phyloP scores from a whole-genome alignment of 805 yeast species.

The Saccharomycopsis selenospora region DNA sequence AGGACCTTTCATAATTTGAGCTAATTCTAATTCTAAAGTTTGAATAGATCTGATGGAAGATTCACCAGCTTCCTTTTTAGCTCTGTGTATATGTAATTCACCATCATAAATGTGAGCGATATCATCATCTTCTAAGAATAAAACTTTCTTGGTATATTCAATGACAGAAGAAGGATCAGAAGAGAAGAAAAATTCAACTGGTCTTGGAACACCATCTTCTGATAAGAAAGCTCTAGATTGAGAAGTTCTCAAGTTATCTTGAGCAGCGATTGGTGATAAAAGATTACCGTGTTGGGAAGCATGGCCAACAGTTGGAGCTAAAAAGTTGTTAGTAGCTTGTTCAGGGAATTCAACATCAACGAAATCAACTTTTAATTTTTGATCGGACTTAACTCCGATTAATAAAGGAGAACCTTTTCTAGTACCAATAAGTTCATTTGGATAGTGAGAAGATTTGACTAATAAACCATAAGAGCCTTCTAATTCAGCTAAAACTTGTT shows the following conservation, averaged over 20 bases:
- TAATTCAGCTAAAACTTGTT: conserved; percentile 83
- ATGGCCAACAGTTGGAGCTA: background rate
- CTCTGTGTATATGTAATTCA: conserved; percentile 96
- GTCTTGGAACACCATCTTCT: conserved; percentile 88
- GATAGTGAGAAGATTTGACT: conserved; percentile 86
- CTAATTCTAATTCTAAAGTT: conserved; percentile 93
- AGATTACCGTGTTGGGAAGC: conserved; percentile 19
- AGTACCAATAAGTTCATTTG: conserved; percentile 93
- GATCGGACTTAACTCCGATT: conserved; percentile 95
- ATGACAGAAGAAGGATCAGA: conserved; percentile 96
- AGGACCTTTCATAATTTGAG: conserved; percentile 97
- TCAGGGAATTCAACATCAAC: conserved; percentile 98
- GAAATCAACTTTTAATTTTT: conserved; percentile 91
- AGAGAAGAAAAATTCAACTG: conserved; percentile 91
- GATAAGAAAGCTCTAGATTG: conserved; percentile 95
- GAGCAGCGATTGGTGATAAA: conserved; percentile 37
- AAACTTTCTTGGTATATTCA: conserved; percentile 94
- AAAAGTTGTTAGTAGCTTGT: conserved; percentile 25
- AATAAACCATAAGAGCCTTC: conserved; percentile 97
- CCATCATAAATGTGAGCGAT: conserved; percentile 98
- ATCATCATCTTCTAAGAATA: conserved; percentile 95
- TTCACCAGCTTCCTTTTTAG: conserved; percentile 77
- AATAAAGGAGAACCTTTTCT: conserved; percentile 97
- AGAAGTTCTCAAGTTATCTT: conserved; percentile 67
- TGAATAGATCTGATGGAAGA: conserved; percentile 95